These are phyloP conservation scores for Microcera coccophila DNA, from an alignment of 2,329 filamentous ascomycete species.

Conservation along the genomic window DNA sequence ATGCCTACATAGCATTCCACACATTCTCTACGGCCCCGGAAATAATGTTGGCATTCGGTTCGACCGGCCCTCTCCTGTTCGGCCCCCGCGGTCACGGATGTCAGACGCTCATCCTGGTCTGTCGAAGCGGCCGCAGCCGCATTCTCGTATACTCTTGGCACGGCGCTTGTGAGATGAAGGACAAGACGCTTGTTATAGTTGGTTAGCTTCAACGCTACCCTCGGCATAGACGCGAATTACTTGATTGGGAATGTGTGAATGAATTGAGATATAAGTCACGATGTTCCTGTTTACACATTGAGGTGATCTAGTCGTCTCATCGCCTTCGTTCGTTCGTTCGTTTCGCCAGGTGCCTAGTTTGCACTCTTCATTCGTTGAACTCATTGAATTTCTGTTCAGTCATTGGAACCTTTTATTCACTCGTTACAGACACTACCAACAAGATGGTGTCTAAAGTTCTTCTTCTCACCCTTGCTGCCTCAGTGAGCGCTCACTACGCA, in stretches of 20 bases:
- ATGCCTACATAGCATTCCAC: too few species aligned
- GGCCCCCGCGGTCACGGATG: too few species aligned
- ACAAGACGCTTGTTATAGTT: too few species aligned
- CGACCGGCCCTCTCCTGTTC: too few species aligned
- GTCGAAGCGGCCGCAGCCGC: conserved; percentile 18
- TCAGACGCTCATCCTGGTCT: conserved; percentile 7
- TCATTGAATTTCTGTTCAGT: conserved; percentile 4
- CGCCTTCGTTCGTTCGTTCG: conserved; percentile 6
- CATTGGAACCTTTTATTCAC: conserved; percentile 4
- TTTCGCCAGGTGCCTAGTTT: conserved; percentile 19
- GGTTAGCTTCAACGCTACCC: too few species aligned
- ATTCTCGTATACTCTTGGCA: conserved; percentile 3
- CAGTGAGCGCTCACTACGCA: conserved; percentile 24
- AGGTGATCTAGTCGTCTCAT: background rate
- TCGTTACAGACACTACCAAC: background rate
- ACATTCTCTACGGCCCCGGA: too few species aligned
- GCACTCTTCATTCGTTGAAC: conserved; percentile 17
- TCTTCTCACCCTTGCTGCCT: conserved; percentile 18
- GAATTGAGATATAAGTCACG: background rate
- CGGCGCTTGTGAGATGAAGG: conserved; percentile 20
- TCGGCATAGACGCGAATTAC: too few species aligned
- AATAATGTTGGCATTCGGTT: too few species aligned
- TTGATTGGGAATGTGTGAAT: too few species aligned
- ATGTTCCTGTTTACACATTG: background rate
- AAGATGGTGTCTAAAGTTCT: conserved; percentile 19